Percentiles rank a stretch among this genome's conserved stretches.
Conservation (phyloP, 176 grass and related monocot species). For the Cenchrus americanus region DNA sequence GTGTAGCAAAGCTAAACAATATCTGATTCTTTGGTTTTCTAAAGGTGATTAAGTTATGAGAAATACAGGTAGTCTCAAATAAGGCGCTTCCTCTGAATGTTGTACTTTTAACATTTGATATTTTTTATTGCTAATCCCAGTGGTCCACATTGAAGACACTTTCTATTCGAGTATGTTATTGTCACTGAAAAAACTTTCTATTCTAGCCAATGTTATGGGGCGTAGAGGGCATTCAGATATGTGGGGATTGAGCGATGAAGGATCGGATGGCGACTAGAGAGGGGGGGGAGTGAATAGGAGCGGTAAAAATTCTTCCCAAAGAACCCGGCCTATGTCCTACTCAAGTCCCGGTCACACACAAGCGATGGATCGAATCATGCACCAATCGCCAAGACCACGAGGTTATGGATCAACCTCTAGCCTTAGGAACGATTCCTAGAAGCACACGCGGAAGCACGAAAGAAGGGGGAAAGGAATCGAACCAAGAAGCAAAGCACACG, state of each 20-base stretch:
- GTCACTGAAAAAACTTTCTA: not conserved
- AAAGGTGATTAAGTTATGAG: not conserved
- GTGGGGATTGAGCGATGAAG: not conserved
- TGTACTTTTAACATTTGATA: not conserved
- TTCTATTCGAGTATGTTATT: not conserved
- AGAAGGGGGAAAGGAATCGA: no score
- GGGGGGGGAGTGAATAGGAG: no score
- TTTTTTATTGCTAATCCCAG: not conserved
- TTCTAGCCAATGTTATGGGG: not conserved
- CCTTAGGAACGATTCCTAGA: no score
- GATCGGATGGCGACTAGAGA: no score
- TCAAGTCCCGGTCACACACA: no score
- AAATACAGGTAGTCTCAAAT: not conserved
- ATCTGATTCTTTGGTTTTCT: constrained; percentile 1
- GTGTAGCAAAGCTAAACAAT: constrained; percentile 5
- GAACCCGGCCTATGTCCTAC: no score
- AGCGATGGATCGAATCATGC: no score
- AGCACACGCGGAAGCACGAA: no score
- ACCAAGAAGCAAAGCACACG: no score
- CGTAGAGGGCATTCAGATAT: not conserved
- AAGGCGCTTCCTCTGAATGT: constrained; percentile 2
- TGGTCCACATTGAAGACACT: not conserved
- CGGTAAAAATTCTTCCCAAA: no score
- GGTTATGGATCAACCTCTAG: no score
- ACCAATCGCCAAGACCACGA: no score